Base-by-base conservation (phyloP, 2,329 filamentous ascomycete species). In the Aspergillus sergii region DNA sequence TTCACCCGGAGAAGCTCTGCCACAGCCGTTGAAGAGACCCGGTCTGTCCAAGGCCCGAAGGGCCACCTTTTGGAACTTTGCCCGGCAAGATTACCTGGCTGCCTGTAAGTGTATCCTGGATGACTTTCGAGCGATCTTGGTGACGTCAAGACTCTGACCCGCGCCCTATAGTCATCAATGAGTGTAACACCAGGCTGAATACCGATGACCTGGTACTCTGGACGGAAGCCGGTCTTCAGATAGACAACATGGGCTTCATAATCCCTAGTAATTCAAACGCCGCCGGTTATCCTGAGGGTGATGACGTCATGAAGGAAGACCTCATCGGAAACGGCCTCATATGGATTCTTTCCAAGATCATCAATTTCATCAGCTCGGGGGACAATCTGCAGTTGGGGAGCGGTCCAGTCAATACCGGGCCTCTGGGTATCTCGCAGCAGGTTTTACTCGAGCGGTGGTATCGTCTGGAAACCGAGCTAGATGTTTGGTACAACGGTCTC, bases 11-110 rank as follows among this genome's bases (percentile, higher is more conserved):
- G 73, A 74, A 23, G 64, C 69, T 36, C 63, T 71, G 2, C 69
- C 73, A 53, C 71, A 72, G 39, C 64, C 72, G 62, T 45, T 73
- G 64, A 78, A 72, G 57, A 75, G 69, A 54, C 65, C 72, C 4
- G 76, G 76, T n/a, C 81, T 85, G 2, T 86, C 84, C 3, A 85
- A 84, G 71, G 85, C 81, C 12, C 81, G 87, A 23, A 82, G 79
- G 71, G 86, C 87, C 8, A 86, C 86, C 0, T 90, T 90, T 71
- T 90, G 88, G 88, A 89, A 89, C 66, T 87, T 89, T 72, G 88
- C 87, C 19, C 80, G 87, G 28, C 88, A 90, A 68, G 88, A 90
- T 67, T 88, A 89, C 77, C 78, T 89, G 34, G 84, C 86, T 69
- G 87, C 88, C 58, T 89, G 85, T 77, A 85, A 78, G 78, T 75